These are phyloP conservation scores for Galium porrigens DNA, from an alignment of 305 asterid genomes.

Conservation along the genomic window DNA sequence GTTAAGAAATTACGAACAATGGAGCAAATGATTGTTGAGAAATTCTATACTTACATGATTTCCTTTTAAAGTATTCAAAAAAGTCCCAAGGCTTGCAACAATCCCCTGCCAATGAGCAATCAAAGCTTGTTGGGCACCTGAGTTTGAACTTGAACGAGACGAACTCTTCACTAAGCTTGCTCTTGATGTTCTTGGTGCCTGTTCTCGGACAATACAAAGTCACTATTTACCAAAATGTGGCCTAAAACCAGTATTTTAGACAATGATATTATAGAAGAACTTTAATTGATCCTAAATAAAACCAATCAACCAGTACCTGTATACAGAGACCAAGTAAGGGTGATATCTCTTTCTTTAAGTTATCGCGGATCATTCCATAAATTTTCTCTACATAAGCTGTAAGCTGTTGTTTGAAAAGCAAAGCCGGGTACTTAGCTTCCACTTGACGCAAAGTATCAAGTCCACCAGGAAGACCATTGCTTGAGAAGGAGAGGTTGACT, in stretches of 20 bases:
- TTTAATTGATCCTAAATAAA: no score
- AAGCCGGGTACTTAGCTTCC: slow-evolving; percentile 80
- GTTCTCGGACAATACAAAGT: slow-evolving; percentile 10
- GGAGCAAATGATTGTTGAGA: slow-evolving; percentile 1
- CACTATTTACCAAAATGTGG: background rate
- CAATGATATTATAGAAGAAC: slow-evolving; percentile 7
- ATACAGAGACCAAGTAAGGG: slow-evolving; percentile 60
- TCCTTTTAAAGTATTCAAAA: slow-evolving; percentile 41
- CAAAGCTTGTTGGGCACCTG: slow-evolving; percentile 50
- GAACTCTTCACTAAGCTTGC: slow-evolving; percentile 61
- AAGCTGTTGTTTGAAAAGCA: slow-evolving; percentile 60
- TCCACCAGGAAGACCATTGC: slow-evolving; percentile 49
- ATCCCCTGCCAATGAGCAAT: slow-evolving; percentile 67
- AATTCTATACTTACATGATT: slow-evolving; percentile 39
- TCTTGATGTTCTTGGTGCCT: slow-evolving; percentile 63
- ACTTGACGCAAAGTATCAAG: slow-evolving; percentile 74
- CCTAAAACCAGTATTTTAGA: slow-evolving; percentile 5
- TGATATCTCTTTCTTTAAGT: slow-evolving; percentile 54
- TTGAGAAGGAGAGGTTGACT: slow-evolving; percentile 47
- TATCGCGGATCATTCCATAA: slow-evolving; percentile 56
- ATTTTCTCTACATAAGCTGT: slow-evolving; percentile 62
- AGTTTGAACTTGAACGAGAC: slow-evolving; percentile 41
- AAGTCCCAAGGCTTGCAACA: slow-evolving; percentile 41
- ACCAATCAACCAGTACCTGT: slow-evolving; percentile 26
- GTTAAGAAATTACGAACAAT: slow-evolving; percentile 6